phyloP scores from a whole-genome alignment of 1,139 yeast genomes.

The Taiozyma sp. region DNA sequence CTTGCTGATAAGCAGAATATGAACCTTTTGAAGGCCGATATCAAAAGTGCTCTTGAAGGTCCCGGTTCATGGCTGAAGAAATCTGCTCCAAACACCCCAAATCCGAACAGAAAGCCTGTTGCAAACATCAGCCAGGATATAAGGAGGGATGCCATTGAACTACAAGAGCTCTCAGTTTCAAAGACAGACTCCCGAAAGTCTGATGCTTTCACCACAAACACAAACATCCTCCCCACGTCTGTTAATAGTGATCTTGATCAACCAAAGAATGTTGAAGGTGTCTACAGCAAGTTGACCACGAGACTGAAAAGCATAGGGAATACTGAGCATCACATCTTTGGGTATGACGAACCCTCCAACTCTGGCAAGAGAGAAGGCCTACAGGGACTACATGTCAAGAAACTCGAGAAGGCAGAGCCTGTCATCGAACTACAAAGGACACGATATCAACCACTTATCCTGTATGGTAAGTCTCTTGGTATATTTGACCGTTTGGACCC shows the following conservation, averaged over 20 bases:
- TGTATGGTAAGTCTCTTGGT: constrained; percentile 38
- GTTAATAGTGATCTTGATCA: neutral
- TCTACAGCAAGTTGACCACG: constrained; percentile 6
- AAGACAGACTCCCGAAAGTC: neutral
- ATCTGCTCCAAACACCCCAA: constrained; percentile 2
- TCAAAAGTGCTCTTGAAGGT: constrained; percentile 8
- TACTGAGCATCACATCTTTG: constrained; percentile 2
- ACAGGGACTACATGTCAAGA: neutral
- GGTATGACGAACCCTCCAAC: constrained; percentile 4
- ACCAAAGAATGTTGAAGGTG: constrained; percentile 1
- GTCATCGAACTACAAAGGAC: neutral
- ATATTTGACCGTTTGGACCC: constrained; percentile 30
- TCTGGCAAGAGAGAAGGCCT: neutral
- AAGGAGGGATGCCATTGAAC: neutral
- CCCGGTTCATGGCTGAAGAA: constrained; percentile 12
- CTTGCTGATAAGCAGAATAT: constrained; percentile 6
- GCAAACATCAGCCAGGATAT: neutral
- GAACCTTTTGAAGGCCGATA: constrained; percentile 5
- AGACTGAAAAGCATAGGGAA: constrained; percentile 1
- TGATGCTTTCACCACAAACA: no score
- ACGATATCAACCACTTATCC: constrained; percentile 3
- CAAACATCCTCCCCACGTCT: constrained; percentile 8
- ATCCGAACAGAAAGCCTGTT: neutral
- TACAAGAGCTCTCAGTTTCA: neutral
- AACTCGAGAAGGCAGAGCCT: neutral